phyloP scores from a whole-genome alignment of 225 moss, liverwort and hornwort genomes.

The Climacium dendroides region DNA sequence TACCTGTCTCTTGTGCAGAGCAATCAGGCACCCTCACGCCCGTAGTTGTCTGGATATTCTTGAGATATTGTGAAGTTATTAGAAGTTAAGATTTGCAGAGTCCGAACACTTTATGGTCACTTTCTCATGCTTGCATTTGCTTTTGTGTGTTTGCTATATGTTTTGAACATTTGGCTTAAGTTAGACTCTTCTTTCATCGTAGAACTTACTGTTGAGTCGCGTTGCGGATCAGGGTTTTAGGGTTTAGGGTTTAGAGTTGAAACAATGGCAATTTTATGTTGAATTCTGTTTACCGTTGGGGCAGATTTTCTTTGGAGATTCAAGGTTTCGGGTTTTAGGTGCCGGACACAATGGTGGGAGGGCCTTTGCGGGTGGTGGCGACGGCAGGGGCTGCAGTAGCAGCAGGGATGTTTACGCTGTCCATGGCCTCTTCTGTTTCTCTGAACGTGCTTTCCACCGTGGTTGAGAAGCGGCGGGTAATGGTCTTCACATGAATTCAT shows the following conservation, averaged over 20 bases:
- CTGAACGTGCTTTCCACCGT: constrained; percentile 56
- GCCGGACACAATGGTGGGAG: constrained; percentile 11
- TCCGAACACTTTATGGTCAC: not conserved
- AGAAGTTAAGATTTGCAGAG: not conserved
- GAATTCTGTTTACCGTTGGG: not conserved
- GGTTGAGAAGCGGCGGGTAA: constrained; percentile 67
- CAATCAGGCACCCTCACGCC: not conserved
- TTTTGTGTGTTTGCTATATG: not conserved
- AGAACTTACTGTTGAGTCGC: not conserved
- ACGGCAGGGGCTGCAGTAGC: constrained; percentile 68
- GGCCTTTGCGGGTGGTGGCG: constrained; percentile 50
- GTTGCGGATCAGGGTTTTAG: not conserved
- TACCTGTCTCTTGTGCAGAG: not conserved
- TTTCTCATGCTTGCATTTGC: not conserved
- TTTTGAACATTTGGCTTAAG: not conserved
- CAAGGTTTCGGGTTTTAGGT: not conserved
- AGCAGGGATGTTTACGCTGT: constrained; percentile 76
- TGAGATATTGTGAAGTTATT: not conserved
- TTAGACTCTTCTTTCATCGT: not conserved
- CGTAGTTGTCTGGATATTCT: not conserved
- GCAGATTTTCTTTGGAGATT: not conserved
- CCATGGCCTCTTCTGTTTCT: constrained; percentile 70
- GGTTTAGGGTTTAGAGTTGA: not conserved
- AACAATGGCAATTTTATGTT: not conserved
- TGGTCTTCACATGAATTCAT: not conserved